Percentiles rank a stretch among this genome's conserved stretches.
These are phyloP conservation scores for Rehmannia glutinosa DNA, from an alignment of 257 asterid species.

Conservation along the genomic window DNA sequence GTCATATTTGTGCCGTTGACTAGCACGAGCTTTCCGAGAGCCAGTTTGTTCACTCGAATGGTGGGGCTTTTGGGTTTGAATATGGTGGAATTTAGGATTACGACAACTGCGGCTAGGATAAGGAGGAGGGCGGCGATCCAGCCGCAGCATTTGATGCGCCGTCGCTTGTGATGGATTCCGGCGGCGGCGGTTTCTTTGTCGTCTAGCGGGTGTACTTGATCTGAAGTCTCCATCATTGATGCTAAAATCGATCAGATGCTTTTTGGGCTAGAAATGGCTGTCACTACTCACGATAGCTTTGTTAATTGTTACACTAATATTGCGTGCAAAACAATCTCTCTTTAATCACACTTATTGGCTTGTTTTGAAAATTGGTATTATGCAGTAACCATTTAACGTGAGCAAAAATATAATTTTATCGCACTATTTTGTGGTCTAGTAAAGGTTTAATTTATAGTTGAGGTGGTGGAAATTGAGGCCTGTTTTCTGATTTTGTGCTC, in stretches of 20 bases:
- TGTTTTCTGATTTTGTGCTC: neutral
- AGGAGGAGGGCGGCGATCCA: slow-evolving; percentile 35
- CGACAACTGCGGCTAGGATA: slow-evolving; percentile 25
- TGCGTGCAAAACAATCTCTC: neutral
- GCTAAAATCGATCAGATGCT: neutral
- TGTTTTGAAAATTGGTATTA: neutral
- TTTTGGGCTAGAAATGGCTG: neutral
- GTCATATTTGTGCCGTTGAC: slow-evolving; percentile 40
- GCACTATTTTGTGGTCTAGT: neutral
- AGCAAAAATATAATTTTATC: neutral
- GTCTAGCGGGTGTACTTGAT: slow-evolving; percentile 49
- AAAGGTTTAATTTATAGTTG: neutral
- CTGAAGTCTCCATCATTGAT: slow-evolving; percentile 36
- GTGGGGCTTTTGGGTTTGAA: slow-evolving; percentile 51
- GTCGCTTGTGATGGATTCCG: slow-evolving; percentile 21
- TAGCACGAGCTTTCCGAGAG: slow-evolving; percentile 26
- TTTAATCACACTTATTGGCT: neutral
- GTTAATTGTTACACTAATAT: neutral
- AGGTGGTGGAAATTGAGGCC: neutral
- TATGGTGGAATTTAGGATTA: slow-evolving; percentile 49
- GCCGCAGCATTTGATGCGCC: slow-evolving; percentile 34
- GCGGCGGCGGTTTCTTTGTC: slow-evolving; percentile 21
- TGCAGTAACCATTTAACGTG: neutral
- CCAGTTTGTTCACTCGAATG: slow-evolving; percentile 37
- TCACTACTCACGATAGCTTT: no score